These are phyloP conservation scores for Crotalaria pallida DNA, from an alignment of 306 rosid species.

Conservation along the genomic window DNA sequence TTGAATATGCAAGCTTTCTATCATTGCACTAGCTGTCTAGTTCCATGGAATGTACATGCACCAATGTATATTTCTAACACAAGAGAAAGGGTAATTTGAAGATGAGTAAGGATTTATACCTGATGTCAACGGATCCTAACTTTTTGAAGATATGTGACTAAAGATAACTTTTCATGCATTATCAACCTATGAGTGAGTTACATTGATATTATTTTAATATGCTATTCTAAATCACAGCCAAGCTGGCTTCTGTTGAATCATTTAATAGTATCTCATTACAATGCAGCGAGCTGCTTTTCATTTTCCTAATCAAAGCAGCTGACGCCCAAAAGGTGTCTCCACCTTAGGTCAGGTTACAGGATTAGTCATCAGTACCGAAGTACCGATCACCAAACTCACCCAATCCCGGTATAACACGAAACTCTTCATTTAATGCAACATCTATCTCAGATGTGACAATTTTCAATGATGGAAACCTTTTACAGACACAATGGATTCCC, in stretches of 20 bases:
- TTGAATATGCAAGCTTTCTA: no score
- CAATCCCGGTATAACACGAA: slow-evolving; percentile 85
- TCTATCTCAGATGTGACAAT: slow-evolving; percentile 97
- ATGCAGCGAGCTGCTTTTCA: slow-evolving; percentile 11
- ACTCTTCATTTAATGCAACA: slow-evolving; percentile 65
- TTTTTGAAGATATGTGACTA: no score
- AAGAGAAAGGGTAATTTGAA: no score
- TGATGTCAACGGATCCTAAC: no score
- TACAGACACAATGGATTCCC: slow-evolving; percentile 88
- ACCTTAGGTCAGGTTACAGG: background rate
- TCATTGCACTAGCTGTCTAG: no score
- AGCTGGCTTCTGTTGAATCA: slow-evolving; percentile 16
- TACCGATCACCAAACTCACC: slow-evolving; percentile 97
- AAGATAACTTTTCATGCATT: background rate
- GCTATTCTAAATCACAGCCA: slow-evolving; percentile 4
- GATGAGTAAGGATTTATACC: no score
- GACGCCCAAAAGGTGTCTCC: background rate
- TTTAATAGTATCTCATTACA: background rate
- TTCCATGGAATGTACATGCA: no score
- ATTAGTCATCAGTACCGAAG: slow-evolving; percentile 77
- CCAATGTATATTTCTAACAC: no score
- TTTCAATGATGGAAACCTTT: slow-evolving; percentile 79
- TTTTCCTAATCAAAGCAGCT: slow-evolving; percentile 8
- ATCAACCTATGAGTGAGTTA: background rate
- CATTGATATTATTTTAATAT: slow-evolving; percentile 2